Base-by-base conservation (phyloP, 2,329 filamentous ascomycete genomes). In the Diaporthe destruens region DNA sequence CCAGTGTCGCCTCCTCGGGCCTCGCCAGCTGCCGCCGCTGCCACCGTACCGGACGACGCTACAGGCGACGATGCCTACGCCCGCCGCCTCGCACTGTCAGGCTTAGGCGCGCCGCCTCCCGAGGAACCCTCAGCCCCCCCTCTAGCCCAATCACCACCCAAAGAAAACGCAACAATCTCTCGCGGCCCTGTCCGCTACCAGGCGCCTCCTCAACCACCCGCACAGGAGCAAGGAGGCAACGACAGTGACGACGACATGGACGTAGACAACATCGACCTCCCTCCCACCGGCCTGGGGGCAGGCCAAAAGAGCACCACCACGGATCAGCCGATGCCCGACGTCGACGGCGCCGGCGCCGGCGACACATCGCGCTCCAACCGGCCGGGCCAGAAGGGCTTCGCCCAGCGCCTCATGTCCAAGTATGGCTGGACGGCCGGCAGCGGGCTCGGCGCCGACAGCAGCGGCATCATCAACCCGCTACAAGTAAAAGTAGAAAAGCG, bases 361-460 rank as follows among this genome's bases (percentile, higher is more conserved):
- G 76, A 51, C 78, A 81, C 25, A 3, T 82, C 86, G 42, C 89
- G 89, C 49, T 92, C 91, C 54, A 89, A 85, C 71, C 90, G 91
- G 3, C 94, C 95, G 0, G 94, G 94, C 20, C 93, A 97, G 81
- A 89, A 91, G 75, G 93, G 92, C 67, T 98, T 98, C 81, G 96
- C 94, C 0, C 90, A 95, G 76, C 92, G 95, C 44, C 89, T 98
- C 71, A 94, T 99, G 90, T 89, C 90, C 74, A 98, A 98, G 80
- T 96, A 98, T 83, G 96, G 96, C 71, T 98, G 95, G 94, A 92
- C 91, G 47, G 92, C 95, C 78, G 96, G 96, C 32, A 89, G 92
- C 75, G 96, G 96, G 25, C 89, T 99, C 5, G 96, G 96, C 76
- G 95, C 94, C 20, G 89, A 92, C 75, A 91, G 90, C 42, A 90